Conservation (phyloP, 768 basidiomycete genomes). For the Hygrocybe coccinea region DNA sequence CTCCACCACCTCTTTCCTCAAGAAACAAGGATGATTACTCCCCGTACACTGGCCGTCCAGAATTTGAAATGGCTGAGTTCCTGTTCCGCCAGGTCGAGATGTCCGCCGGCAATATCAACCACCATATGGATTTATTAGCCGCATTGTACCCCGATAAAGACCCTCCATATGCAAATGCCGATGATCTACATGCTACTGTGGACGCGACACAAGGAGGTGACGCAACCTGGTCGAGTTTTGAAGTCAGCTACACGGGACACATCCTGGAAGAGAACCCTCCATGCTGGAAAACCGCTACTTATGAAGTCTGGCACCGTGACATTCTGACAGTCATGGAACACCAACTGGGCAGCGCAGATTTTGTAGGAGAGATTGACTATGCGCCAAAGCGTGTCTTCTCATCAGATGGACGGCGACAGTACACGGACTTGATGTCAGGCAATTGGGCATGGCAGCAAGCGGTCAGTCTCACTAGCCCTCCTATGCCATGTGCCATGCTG, state of each 20-base stretch:
- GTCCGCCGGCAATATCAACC: neutral
- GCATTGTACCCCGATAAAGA: too few species aligned
- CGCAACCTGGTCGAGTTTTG: neutral
- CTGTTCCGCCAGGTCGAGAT: neutral
- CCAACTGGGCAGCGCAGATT: slow-evolving; percentile 18
- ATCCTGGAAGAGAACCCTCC: neutral
- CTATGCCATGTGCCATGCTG: neutral
- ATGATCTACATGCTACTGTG: neutral
- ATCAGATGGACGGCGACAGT: too few species aligned
- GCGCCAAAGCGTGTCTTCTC: slow-evolving; percentile 15
- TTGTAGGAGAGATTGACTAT: slow-evolving; percentile 18
- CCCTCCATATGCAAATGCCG: neutral
- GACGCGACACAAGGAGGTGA: neutral
- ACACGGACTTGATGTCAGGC: neutral
- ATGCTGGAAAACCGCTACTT: neutral
- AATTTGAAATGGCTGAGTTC: too few species aligned
- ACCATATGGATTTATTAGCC: neutral
- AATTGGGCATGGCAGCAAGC: neutral
- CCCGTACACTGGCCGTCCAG: neutral
- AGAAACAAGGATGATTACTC: neutral
- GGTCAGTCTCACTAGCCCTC: neutral
- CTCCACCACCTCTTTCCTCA: neutral
- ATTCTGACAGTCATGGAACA: neutral
- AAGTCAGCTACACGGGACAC: neutral
- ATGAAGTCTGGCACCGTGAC: neutral